Percentiles rank a stretch among this genome's conserved stretches.
Evolutionary conservation across 2,329 filamentous ascomycete species (phyloP).

Genomic region (Sporothrix pseudoabietina): DNA sequence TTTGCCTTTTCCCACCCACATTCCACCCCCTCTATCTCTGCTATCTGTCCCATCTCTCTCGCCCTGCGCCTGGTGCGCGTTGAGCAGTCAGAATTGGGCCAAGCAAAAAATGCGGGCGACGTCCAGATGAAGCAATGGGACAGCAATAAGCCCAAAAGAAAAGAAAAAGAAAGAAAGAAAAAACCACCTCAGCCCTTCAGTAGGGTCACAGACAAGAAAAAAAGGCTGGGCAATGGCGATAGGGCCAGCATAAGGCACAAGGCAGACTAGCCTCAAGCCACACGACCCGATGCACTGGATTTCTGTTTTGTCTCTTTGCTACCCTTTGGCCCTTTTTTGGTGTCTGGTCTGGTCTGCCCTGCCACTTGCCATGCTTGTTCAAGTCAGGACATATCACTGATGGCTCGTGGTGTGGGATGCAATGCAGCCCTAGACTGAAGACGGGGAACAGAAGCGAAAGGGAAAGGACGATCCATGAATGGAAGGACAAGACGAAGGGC

Average conservation of each 20-base stretch:
- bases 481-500: neutral
- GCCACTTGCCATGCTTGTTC: neutral
- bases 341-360: neutral
- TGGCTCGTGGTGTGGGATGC: neutral
- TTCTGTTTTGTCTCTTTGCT: neutral
- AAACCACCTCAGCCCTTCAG: neutral
- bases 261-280: constrained; percentile 14
- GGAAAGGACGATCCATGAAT: neutral
- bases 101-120: neutral
- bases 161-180: neutral
- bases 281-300: neutral
- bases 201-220: neutral
- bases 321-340: neutral
- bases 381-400: neutral
- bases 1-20: neutral
- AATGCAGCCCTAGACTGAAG: constrained; percentile 15
- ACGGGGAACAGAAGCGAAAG: neutral
- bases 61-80: neutral
- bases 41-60: neutral
- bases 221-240: neutral
- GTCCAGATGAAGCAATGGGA: neutral
- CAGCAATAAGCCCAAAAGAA: neutral
- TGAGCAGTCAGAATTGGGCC: neutral
- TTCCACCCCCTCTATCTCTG: constrained; percentile 1
- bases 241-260: constrained; percentile 4